Conservation (phyloP, 305 asterid species). For the Solanum hybrid region DNA sequence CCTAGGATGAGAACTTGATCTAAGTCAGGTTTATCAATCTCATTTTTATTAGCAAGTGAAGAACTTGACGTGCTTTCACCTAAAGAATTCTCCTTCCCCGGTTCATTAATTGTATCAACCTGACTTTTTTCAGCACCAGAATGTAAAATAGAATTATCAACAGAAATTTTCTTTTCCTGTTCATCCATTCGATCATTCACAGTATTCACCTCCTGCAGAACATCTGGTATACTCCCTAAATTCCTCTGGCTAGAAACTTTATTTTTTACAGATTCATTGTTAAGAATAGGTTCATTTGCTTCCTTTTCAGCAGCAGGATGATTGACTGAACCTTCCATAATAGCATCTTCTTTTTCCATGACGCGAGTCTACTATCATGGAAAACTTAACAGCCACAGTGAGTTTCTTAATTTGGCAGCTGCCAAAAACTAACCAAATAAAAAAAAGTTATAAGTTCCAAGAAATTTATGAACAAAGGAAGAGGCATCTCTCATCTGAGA, state of each 20-base stretch:
- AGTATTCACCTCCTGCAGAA: constrained; percentile 11
- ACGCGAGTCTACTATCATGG: constrained; percentile 1
- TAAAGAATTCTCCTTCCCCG: constrained; percentile 7
- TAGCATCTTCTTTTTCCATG: constrained; percentile 26
- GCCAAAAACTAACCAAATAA: neutral
- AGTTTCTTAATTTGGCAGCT: neutral
- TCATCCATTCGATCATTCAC: constrained; percentile 11
- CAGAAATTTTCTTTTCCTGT: constrained; percentile 13
- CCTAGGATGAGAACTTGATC: constrained; percentile 11
- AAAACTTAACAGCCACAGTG: neutral
- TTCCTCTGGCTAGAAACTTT: constrained; percentile 2
- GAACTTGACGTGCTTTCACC: constrained; percentile 16
- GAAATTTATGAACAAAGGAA: neutral
- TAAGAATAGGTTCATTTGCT: neutral
- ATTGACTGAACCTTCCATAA: constrained; percentile 6
- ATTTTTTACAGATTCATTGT: constrained; percentile 10
- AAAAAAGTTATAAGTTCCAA: neutral
- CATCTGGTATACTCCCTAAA: constrained; percentile 7
- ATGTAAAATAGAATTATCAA: constrained; percentile 6
- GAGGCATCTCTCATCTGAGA: neutral
- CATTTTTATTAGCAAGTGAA: constrained; percentile 5
- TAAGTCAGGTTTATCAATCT: neutral
- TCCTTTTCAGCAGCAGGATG: constrained; percentile 9
- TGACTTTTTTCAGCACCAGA: constrained; percentile 9
- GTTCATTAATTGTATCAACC: constrained; percentile 10